phyloP scores from a whole-genome alignment of 2,329 filamentous ascomycete species.

The Apiospora rasikravindrae region DNA sequence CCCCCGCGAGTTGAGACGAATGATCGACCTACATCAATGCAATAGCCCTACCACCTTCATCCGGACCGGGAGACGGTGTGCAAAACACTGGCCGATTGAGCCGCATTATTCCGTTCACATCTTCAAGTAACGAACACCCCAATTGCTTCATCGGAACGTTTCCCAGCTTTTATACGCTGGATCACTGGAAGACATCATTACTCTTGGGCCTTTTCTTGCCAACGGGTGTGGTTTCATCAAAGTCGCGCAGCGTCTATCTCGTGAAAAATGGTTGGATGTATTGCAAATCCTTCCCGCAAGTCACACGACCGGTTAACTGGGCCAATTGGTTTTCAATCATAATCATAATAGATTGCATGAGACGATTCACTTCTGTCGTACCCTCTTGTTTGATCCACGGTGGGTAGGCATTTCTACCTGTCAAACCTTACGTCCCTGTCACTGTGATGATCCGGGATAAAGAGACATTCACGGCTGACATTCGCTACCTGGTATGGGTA shows the following conservation, averaged over 20 bases:
- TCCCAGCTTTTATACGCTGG: background rate
- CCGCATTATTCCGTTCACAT: background rate
- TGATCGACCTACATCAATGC: slow-evolving; percentile 10
- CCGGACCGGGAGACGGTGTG: background rate
- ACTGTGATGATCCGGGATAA: background rate
- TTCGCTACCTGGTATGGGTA: background rate
- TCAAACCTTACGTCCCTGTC: background rate
- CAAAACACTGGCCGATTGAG: slow-evolving; percentile 2
- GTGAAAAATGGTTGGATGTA: background rate
- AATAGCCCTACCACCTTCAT: background rate
- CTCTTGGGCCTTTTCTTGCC: background rate
- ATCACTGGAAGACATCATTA: background rate
- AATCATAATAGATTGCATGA: background rate
- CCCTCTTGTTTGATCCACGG: background rate
- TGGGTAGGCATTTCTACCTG: background rate
- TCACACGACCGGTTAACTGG: background rate
- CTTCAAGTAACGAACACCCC: background rate
- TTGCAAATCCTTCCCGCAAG: background rate
- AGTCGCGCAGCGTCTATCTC: background rate
- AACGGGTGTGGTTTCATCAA: background rate
- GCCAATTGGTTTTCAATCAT: background rate
- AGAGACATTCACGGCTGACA: background rate
- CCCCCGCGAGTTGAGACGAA: background rate
- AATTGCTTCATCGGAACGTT: background rate
- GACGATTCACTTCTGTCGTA: background rate